phyloP scores from a whole-genome alignment of 352 stramenopile species.

The Pythium vanterpoolii region DNA sequence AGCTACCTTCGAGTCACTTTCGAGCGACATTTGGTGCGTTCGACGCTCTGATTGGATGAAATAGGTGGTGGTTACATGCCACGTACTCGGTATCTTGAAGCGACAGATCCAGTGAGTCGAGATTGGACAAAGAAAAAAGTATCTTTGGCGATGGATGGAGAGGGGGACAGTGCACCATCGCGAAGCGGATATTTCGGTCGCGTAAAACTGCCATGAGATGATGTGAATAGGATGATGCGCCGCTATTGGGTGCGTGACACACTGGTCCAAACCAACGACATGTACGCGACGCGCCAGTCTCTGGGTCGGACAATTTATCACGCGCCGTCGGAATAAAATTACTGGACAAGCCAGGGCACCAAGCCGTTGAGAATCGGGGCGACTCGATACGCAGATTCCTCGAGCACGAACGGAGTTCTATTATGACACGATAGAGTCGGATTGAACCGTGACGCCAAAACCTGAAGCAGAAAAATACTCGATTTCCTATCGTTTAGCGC shows the following conservation, averaged over 20 bases:
- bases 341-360: too few relatives aligned
- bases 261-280: conserved; percentile 12
- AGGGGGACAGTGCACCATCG: background rate
- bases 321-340: background rate
- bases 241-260: background rate
- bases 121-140: background rate
- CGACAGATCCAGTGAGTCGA: background rate
- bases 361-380: too few relatives aligned
- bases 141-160: background rate
- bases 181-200: background rate
- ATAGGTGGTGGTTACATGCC: background rate
- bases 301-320: background rate
- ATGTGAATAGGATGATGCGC: conserved; percentile 6
- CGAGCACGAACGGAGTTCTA: too few relatives aligned
- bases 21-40: background rate
- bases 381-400: too few relatives aligned
- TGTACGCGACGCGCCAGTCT: conserved; percentile 1
- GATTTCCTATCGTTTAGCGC: too few relatives aligned
- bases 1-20: conserved; percentile 11
- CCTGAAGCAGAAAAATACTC: too few relatives aligned
- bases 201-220: background rate
- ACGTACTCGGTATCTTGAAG: conserved; percentile 10
- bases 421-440: too few relatives aligned
- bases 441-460: too few relatives aligned
- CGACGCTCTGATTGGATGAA: conserved; percentile 17